Conservation (phyloP, 371 early-diverging fungal genomes). For the Lichtheimia corymbifera region DNA sequence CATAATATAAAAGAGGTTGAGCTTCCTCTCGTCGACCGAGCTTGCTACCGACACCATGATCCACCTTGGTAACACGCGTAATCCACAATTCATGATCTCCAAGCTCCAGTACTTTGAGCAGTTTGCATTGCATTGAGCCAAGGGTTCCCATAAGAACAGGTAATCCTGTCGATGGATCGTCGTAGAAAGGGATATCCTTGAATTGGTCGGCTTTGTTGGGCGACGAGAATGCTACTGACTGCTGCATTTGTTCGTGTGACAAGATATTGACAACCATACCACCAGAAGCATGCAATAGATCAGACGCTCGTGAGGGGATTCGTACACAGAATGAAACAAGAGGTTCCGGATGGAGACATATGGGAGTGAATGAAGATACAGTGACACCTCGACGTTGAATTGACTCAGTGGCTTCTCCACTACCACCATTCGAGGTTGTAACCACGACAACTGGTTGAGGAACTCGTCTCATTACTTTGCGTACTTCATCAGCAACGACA, state of each 20-base stretch:
- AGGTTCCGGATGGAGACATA: conserved; percentile 66
- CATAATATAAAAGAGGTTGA: conserved; percentile 66
- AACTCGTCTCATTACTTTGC: conserved; percentile 64
- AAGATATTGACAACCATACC: conserved; percentile 68
- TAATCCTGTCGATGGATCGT: conserved; percentile 52
- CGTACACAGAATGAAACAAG: conserved; percentile 68
- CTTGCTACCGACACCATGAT: conserved; percentile 57
- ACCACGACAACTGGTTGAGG: conserved; percentile 68
- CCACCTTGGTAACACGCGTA: conserved; percentile 57
- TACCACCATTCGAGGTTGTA: conserved; percentile 45
- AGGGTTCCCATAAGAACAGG: conserved; percentile 65
- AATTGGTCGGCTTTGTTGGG: conserved; percentile 54
- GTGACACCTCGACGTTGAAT: conserved; percentile 63
- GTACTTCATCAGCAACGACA: conserved; percentile 46
- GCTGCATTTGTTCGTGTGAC: conserved; percentile 59
- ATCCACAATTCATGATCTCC: conserved; percentile 77
- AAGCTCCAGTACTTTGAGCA: conserved; percentile 44
- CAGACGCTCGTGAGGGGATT: conserved; percentile 63
- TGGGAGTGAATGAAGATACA: conserved; percentile 70
- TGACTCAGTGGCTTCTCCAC: conserved; percentile 9
- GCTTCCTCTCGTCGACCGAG: conserved; percentile 44
- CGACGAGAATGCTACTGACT: conserved; percentile 67
- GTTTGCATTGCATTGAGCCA: conserved; percentile 65
- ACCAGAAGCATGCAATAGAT: conserved; percentile 52
- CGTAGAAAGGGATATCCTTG: conserved; percentile 55